Evolutionary conservation across 1,284 basidiomycete species (phyloP).

Genomic region (Ceratobasidium sp.): DNA sequence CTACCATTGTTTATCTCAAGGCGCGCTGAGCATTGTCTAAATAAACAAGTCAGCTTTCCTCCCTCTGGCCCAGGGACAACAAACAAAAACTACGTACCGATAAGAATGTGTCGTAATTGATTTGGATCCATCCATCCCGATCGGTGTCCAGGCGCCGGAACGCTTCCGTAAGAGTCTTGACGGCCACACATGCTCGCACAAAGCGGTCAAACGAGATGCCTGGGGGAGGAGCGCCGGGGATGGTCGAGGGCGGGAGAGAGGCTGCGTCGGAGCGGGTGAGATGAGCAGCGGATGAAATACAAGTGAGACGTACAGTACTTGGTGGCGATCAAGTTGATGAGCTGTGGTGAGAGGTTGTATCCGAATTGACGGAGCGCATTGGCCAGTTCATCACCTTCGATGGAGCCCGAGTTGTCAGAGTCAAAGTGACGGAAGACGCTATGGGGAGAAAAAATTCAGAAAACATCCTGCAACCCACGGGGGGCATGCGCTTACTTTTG

Average conservation of each 20-base stretch:
- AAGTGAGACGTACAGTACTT: constrained; percentile 64
- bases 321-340: constrained; percentile 65
- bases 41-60: background rate
- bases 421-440: constrained; percentile 80
- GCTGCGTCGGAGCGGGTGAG: constrained; percentile 29
- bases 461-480: background rate
- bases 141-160: constrained; percentile 65
- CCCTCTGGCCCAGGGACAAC: background rate
- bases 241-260: constrained; percentile 32
- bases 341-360: constrained; percentile 67
- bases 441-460: background rate
- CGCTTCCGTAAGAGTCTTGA: constrained; percentile 76
- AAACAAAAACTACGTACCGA: constrained; percentile 18
- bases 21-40: constrained; percentile 37
- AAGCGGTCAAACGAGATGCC: constrained; percentile 84
- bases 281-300: background rate
- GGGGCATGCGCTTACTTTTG: constrained; percentile 54
- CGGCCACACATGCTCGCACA: constrained; percentile 78
- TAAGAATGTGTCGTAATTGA: constrained; percentile 73
- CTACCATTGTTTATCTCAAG: background rate
- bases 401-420: constrained; percentile 73
- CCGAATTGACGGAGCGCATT: constrained; percentile 74
- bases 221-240: constrained; percentile 52
- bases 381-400: constrained; percentile 68
- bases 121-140: constrained; percentile 71